These are phyloP conservation scores for Breynia disticha DNA, from an alignment of 441 rosid species.

Conservation along the genomic window DNA sequence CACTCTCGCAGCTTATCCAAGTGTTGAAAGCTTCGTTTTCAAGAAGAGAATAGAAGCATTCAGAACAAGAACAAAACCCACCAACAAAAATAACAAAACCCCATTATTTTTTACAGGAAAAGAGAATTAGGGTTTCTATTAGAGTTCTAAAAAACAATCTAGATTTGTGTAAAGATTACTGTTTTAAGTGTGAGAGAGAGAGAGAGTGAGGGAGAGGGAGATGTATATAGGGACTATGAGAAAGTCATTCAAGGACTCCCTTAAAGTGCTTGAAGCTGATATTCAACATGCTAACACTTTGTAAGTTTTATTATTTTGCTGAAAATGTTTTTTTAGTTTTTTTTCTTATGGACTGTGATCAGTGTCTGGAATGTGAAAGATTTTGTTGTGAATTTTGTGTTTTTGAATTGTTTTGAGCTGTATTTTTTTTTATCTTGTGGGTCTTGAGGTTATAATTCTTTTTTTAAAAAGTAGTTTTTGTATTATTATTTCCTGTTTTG, in stretches of 20 bases:
- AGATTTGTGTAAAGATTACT: too few species aligned
- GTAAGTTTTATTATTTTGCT: background rate
- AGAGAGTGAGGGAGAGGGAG: conserved; percentile 8
- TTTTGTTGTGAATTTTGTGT: background rate
- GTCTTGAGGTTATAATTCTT: background rate
- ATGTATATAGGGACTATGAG: conserved; percentile 46
- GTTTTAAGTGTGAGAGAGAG: conserved; percentile 2
- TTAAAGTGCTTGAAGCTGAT: conserved; percentile 1
- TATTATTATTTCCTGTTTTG: too few species aligned
- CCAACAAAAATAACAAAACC: background rate
- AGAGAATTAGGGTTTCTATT: conserved; percentile 2
- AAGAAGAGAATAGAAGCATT: conserved; percentile 24
- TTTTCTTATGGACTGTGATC: background rate
- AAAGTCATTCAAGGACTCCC: conserved; percentile 21
- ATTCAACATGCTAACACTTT: background rate
- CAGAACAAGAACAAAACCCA: conserved; percentile 12
- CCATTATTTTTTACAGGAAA: background rate
- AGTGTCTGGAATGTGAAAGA: background rate
- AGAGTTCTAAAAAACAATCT: too few species aligned
- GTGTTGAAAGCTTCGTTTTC: conserved; percentile 25
- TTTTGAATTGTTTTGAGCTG: background rate
- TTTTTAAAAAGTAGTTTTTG: too few species aligned
- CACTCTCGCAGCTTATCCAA: conserved; percentile 15
- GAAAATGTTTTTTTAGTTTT: background rate
- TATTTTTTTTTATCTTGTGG: background rate